phyloP scores from a whole-genome alignment of 768 basidiomycete genomes.

The Tricholoma sp. region DNA sequence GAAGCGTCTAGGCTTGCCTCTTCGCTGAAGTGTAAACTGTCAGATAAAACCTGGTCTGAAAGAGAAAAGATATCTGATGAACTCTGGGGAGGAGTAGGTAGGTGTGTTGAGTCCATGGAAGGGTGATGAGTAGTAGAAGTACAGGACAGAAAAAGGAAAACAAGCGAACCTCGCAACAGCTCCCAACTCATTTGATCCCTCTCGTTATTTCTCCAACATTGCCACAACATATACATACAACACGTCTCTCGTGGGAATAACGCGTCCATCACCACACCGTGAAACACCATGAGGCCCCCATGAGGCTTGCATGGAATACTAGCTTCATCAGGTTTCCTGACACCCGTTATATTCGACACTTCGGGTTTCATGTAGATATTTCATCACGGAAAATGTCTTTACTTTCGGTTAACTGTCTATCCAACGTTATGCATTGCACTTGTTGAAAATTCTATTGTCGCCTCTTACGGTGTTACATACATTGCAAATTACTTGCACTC shows the following conservation, averaged over 20 bases:
- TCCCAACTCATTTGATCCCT: too few relatives aligned
- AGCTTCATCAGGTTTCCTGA: too few relatives aligned
- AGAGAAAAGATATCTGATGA: conserved; percentile 67
- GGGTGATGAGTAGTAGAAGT: conserved; percentile 39
- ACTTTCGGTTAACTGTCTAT: too few relatives aligned
- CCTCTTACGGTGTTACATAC: too few relatives aligned
- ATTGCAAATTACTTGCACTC: too few relatives aligned
- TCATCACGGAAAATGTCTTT: too few relatives aligned
- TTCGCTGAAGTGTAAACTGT: conserved; percentile 69
- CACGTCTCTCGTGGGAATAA: conserved; percentile 13
- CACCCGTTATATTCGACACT: too few relatives aligned
- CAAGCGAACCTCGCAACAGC: not conserved
- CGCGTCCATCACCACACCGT: conserved; percentile 9
- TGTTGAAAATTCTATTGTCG: too few relatives aligned
- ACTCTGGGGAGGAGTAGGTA: conserved; percentile 25
- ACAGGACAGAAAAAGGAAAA: conserved; percentile 52
- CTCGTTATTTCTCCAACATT: not conserved
- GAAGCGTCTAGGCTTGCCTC: conserved; percentile 43
- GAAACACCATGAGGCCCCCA: not conserved
- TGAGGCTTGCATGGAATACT: too few relatives aligned
- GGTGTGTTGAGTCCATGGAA: conserved; percentile 34
- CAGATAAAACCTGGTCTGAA: conserved; percentile 66
- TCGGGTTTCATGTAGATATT: too few relatives aligned
- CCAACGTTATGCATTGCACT: too few relatives aligned
- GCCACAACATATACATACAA: conserved; percentile 1